Evolutionary conservation across 2,329 filamentous ascomycete genomes (phyloP), one percentile per base, ranked within the genome.

Genomic region (Fusarium tuaranense): DNA sequence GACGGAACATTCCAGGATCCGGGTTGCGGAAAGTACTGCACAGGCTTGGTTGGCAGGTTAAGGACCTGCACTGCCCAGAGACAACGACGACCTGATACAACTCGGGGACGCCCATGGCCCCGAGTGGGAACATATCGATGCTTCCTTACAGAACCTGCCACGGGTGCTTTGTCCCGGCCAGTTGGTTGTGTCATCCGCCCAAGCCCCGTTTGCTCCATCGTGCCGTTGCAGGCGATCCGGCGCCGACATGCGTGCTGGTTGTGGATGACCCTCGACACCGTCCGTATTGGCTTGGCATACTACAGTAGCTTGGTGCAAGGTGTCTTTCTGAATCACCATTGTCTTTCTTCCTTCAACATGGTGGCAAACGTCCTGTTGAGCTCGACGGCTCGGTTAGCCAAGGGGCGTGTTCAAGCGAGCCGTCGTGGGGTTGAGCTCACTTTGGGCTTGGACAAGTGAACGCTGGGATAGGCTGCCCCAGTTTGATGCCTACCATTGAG

Each of bases 361-460:
- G 72, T 75, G 72, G 72, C 72, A 67, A 75, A 73, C 38, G 27
- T 44, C 34, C n/a, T 39, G 55, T 53, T 22, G 66, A 36, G 18
- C 22, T 63, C 20, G 30, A 41, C 20, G 48, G 22, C 44, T 51
- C 16, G 60, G 30, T 55, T 44, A 51, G 30, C 27, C 27, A 39
- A 57, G 48, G 18, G 34, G 48, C 22, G 59, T 63, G 7, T 55
- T 30, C 36, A 38, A 22, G 58, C 38, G 48, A 51, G 38, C 18
- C 13, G 22, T 46, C 34, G 10, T 41, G 48, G n/a, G 34, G 41
- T 32, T 53, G 36, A 59, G 39, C 16, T 30, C 41, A 13, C 36
- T 20, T 25, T 30, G 10, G 18, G 30, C 18, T 41, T 30, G 38
- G 32, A 27, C 12, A 18, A 30, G 34, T 20, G 27, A 46, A 46